These are phyloP conservation scores for Talaromyces marneffei DNA, from an alignment of 2,329 filamentous ascomycete species.

Conservation along the genomic window DNA sequence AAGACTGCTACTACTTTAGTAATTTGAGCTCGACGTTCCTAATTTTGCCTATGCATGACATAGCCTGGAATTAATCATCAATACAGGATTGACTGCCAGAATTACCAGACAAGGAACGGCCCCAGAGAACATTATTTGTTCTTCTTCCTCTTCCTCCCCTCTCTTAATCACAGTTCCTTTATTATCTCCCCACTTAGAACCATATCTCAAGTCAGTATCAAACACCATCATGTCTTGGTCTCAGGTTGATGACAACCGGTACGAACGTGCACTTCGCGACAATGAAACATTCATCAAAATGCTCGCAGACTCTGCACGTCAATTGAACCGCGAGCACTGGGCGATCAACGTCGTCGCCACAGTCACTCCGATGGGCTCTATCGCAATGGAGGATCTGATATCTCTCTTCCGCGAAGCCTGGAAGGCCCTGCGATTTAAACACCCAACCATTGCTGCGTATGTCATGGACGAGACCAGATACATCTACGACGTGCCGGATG, in stretches of 20 bases:
- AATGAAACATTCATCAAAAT: constrained; percentile 28
- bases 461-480: constrained; percentile 6
- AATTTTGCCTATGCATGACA: neutral
- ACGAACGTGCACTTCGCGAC: constrained; percentile 17
- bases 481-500: constrained; percentile 14
- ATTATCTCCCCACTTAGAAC: neutral
- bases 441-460: constrained; percentile 18
- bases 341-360: constrained; percentile 22
- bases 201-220: neutral
- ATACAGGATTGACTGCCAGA: neutral
- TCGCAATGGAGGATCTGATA: neutral
- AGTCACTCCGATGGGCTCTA: constrained; percentile 13
- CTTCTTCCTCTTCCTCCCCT: neutral
- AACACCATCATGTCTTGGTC: constrained; percentile 25
- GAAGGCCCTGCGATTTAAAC: constrained; percentile 17
- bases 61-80: neutral
- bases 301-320: constrained; percentile 22
- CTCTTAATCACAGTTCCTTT: neutral
- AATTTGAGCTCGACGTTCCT: neutral
- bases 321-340: constrained; percentile 30
- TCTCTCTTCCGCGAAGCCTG: constrained; percentile 13
- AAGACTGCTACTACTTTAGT: neutral
- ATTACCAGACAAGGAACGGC: neutral
- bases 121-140: neutral
- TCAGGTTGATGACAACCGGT: constrained; percentile 23